These are phyloP conservation scores for Hyaloscypha finlandica DNA, from an alignment of 495 filamentous ascomycete genomes.

Conservation along the genomic window DNA sequence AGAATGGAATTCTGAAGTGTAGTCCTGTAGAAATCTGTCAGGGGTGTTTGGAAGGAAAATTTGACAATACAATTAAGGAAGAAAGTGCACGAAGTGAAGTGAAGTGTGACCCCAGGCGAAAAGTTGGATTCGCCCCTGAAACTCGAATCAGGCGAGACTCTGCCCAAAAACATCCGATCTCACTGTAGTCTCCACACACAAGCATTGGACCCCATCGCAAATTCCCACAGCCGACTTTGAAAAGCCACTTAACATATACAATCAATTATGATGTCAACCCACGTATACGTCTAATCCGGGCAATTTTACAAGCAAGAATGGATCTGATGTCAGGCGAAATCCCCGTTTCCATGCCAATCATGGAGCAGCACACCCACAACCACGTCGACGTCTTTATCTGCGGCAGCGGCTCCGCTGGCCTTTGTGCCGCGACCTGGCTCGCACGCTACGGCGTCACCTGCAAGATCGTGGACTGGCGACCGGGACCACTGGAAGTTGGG, in stretches of 20 bases:
- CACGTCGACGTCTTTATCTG: slow-evolving; percentile 59
- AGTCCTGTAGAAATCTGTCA: no score
- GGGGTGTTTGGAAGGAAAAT: no score
- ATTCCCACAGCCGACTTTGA: no score
- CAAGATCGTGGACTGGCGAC: slow-evolving; percentile 63
- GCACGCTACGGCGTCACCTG: slow-evolving; percentile 59
- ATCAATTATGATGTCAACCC: no score
- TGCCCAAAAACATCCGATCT: background rate
- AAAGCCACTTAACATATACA: no score
- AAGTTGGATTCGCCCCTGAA: background rate
- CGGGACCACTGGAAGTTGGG: slow-evolving; percentile 63
- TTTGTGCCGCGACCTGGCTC: slow-evolving; percentile 69
- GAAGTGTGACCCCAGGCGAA: background rate
- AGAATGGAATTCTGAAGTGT: no score
- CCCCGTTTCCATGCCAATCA: background rate
- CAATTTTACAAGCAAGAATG: no score
- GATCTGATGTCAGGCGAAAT: background rate
- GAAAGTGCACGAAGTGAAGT: no score
- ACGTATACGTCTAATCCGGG: no score
- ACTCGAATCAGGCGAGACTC: background rate
- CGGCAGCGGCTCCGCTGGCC: slow-evolving; percentile 69
- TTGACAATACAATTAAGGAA: no score
- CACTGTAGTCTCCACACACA: background rate
- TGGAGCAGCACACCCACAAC: background rate
- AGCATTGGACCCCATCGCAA: no score